Percentiles rank a stretch among this genome's conserved stretches.
phyloP scores from a whole-genome alignment of 257 asterid species.

The Vinca minor region DNA sequence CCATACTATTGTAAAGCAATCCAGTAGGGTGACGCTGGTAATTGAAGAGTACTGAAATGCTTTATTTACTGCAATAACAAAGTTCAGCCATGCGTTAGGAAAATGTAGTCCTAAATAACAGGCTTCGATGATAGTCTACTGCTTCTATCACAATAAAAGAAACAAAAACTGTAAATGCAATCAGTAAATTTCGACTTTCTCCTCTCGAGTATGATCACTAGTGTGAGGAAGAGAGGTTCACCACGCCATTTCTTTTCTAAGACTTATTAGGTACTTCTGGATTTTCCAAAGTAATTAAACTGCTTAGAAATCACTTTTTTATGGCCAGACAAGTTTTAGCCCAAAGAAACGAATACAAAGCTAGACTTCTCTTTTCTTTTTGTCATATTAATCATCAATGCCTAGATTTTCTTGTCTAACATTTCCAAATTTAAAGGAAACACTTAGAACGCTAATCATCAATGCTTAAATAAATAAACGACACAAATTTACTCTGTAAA shows the following conservation, averaged over 20 bases:
- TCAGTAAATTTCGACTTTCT: not conserved
- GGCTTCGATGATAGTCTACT: not conserved
- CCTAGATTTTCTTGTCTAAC: not conserved
- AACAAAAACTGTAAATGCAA: not conserved
- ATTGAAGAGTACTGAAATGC: constrained; percentile 67
- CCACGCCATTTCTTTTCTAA: not conserved
- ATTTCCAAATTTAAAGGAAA: not conserved
- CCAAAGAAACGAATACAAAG: not conserved
- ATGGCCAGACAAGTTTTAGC: not conserved
- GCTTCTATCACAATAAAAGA: not conserved
- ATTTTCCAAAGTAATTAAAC: not conserved
- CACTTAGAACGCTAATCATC: not conserved
- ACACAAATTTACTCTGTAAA: not conserved
- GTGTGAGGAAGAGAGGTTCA: not conserved
- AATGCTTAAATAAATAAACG: no score
- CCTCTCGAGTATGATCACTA: not conserved
- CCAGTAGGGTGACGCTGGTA: constrained; percentile 67
- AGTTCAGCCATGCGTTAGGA: not conserved
- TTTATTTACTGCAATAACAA: constrained; percentile 50
- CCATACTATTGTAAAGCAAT: constrained; percentile 74
- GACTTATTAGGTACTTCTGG: not conserved
- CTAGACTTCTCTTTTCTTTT: no score
- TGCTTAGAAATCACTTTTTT: not conserved
- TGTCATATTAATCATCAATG: not conserved
- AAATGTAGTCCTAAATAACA: not conserved